phyloP scores from a whole-genome alignment of 306 rosid species.

The Lablab purpureus region DNA sequence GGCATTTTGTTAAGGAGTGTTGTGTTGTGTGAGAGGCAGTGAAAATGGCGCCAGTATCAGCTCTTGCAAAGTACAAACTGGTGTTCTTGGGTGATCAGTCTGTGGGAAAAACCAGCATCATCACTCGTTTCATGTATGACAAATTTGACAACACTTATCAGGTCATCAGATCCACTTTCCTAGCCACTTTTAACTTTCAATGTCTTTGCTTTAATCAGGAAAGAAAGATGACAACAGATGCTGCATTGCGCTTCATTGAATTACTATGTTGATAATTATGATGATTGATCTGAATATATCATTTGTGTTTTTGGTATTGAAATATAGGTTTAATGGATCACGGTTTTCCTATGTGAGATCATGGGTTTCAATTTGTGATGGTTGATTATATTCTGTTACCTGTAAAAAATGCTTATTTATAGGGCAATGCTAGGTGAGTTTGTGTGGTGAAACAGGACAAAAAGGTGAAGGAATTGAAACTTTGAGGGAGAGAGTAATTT shows the following conservation, averaged over 20 bases:
- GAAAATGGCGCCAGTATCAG: constrained; percentile 60
- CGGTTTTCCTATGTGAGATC: constrained; percentile 32
- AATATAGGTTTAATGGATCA: constrained; percentile 37
- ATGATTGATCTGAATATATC: constrained; percentile 34
- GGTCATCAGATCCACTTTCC: constrained; percentile 48
- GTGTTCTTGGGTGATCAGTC: constrained; percentile 62
- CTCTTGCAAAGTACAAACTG: constrained; percentile 61
- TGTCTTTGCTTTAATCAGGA: background rate
- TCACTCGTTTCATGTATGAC: constrained; percentile 63
- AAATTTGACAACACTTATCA: constrained; percentile 62
- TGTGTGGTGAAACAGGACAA: constrained; percentile 11
- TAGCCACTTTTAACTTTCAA: background rate
- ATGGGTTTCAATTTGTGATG: background rate
- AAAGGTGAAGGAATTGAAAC: background rate
- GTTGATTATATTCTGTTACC: background rate
- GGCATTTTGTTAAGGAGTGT: background rate
- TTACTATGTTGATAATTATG: background rate
- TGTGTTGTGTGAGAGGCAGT: constrained; percentile 1
- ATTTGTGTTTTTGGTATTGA: background rate
- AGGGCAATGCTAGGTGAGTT: background rate
- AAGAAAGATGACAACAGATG: background rate
- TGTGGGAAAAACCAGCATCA: constrained; percentile 62
- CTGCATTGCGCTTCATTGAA: background rate
- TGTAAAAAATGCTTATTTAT: background rate
- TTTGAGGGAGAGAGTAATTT: constrained; percentile 15